These are phyloP conservation scores for Aspergillus proliferans DNA, from an alignment of 2,329 filamentous ascomycete species.

Conservation along the genomic window DNA sequence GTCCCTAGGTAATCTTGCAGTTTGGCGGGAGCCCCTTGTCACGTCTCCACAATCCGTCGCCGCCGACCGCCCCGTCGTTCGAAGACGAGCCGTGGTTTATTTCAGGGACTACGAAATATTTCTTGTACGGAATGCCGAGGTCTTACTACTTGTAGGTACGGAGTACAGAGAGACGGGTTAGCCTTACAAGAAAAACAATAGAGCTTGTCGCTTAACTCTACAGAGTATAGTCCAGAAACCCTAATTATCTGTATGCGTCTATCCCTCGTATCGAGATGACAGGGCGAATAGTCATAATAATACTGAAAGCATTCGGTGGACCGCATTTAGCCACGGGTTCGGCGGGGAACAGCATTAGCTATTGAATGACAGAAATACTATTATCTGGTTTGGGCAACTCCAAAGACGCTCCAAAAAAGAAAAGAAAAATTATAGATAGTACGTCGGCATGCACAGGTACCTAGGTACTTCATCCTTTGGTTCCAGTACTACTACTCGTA, in stretches of 20 bases:
- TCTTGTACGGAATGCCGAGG: no score
- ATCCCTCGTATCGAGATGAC: no score
- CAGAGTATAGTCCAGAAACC: no score
- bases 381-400: neutral
- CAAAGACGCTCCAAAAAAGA: neutral
- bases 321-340: neutral
- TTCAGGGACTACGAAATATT: neutral
- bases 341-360: neutral
- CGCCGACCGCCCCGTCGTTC: constrained; percentile 17
- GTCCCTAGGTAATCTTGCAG: constrained; percentile 24
- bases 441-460: neutral
- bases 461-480: neutral
- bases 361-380: neutral
- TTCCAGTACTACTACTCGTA: no score
- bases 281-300: no score
- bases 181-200: no score
- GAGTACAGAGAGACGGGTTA: no score
- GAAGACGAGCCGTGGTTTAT: constrained; percentile 5
- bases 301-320: neutral
- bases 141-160: no score
- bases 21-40: constrained; percentile 13
- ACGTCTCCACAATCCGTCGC: neutral
- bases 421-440: neutral
- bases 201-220: no score
- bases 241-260: no score